Evolutionary conservation across 176 grass and related monocot genomes (phyloP).

Genomic region (Avena atlantica): DNA sequence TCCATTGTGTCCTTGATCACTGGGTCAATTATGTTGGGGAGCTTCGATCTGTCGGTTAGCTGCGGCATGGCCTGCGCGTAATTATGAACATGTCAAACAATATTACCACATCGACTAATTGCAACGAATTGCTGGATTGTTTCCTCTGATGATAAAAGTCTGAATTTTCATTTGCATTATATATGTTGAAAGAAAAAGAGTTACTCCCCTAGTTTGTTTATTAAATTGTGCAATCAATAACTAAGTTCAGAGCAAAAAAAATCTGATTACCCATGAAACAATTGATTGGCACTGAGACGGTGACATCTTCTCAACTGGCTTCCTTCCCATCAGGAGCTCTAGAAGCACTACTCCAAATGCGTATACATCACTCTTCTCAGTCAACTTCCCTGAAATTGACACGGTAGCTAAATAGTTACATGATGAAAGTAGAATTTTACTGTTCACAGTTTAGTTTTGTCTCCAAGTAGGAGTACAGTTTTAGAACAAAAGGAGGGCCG

Average conservation of each 20-base stretch:
- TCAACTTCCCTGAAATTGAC: conserved; percentile 79
- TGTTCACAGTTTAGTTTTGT: not conserved
- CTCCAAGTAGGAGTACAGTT: not conserved
- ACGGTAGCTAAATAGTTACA: conserved; percentile 23
- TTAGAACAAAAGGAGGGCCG: conserved; percentile 4
- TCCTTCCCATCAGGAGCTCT: conserved; percentile 92
- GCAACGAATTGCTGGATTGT: not conserved
- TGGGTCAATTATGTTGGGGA: conserved; percentile 92
- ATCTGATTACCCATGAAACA: conserved; percentile 82
- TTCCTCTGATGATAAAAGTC: not conserved
- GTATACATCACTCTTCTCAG: conserved; percentile 97
- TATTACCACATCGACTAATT: not conserved
- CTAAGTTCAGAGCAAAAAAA: not conserved
- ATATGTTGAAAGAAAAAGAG: too few species aligned
- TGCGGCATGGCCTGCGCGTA: conserved; percentile 87
- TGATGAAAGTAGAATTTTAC: conserved; percentile 31
- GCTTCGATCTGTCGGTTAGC: conserved; percentile 88
- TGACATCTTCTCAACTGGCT: conserved; percentile 89
- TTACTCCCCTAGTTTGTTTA: too few species aligned
- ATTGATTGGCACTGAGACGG: conserved; percentile 84
- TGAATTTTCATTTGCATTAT: not conserved
- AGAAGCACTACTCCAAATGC: conserved; percentile 94
- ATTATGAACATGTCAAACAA: conserved; percentile 38
- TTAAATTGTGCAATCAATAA: too few species aligned
- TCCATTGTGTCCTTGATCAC: conserved; percentile 96